Evolutionary conservation across 1,284 basidiomycete genomes (phyloP), one percentile per base, ranked within the genome.

Genomic region (Xerocomus alliaceus): DNA sequence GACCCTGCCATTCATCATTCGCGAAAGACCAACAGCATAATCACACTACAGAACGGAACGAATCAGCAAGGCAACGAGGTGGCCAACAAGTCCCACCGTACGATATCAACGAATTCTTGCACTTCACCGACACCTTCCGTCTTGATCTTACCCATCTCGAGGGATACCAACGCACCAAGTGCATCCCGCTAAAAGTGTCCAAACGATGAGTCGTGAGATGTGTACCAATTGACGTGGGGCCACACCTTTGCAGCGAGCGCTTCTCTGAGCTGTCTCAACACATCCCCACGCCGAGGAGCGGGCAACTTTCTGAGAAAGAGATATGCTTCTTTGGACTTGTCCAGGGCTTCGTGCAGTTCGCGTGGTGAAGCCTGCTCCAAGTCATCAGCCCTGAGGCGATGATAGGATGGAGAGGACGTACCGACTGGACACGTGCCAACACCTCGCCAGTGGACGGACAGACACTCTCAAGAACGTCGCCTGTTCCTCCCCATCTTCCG

Each of bases 71-170:
- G 45, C 24, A 9, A 24, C 35, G 10, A 54, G 22, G 45, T 70
- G 77, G 61, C 26, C 31, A 46, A 28, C 15, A 47, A 37, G 73
- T 76, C 67, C 9, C 6, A 44, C 5, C 75, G 39, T 71, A 94
- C 94, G 60, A 97, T 94, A 74, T 98, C 95, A 62, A 98, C 86
- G 68, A 96, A 95, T 79, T 97, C 94, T 73, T 95, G 93, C 2
- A 98, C 94, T 79, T 98, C 95, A 22, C 95, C 95, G 48, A 90
- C 83, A 35, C 95, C 95, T 75, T 98, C 95, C n/a, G 91, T 90
- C 69, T 84, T 85, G 67, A 97, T 95, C 79, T 98, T 98, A 74
- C 96, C 95, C 95, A 97, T 97, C 77, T 98, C 95, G 22, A 96
- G 81, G 42, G 92, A 90, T 10, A 93, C 86, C 26, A 93, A 82